Evolutionary conservation across 345 rosid species (phyloP).

Genomic region (Excoecaria agallocha): DNA sequence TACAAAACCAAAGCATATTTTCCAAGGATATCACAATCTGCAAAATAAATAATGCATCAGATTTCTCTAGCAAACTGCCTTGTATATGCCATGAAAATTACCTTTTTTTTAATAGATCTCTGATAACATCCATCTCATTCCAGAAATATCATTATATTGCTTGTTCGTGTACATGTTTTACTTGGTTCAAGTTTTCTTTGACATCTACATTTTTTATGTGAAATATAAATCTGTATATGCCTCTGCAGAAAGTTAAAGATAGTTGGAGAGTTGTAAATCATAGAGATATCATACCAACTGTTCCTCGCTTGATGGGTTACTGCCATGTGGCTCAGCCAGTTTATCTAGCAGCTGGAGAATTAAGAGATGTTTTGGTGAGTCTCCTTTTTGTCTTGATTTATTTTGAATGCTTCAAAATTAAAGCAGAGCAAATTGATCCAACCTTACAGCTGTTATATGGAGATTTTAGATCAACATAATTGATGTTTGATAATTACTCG

Average conservation of each 20-base stretch:
- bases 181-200: neutral
- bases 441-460: neutral
- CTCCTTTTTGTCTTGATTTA: neutral
- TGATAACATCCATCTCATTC: neutral
- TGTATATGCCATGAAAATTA: neutral
- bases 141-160: neutral
- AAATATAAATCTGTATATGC: neutral
- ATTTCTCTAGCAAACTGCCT: neutral
- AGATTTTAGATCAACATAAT: neutral
- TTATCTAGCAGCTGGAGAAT: constrained; percentile 70
- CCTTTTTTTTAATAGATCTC: neutral
- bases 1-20: neutral
- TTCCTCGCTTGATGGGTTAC: constrained; percentile 95
- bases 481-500: neutral
- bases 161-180: neutral
- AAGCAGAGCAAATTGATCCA: neutral
- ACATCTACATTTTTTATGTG: neutral
- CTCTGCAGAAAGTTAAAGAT: constrained; percentile 77
- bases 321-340: constrained; percentile 94
- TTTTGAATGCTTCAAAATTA: neutral
- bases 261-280: constrained; percentile 97
- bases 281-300: constrained; percentile 94
- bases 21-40: neutral
- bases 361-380: constrained; percentile 61
- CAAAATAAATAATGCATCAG: neutral